These are phyloP conservation scores for Podila horticola DNA, from an alignment of 192 early-diverging fungal species.

Conservation along the genomic window DNA sequence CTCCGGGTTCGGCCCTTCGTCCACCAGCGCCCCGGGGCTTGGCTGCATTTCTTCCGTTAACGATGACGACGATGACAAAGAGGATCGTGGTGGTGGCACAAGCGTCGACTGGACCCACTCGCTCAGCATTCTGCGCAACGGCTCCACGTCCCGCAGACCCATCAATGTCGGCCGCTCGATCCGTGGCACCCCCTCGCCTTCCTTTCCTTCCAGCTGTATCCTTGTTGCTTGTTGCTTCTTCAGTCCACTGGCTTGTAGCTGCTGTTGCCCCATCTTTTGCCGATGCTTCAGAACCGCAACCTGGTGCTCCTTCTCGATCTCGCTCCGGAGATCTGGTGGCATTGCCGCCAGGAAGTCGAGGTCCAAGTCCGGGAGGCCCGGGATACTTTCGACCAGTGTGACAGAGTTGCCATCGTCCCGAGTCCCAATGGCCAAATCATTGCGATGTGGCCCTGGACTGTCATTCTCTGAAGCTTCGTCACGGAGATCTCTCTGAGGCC, in stretches of 20 bases:
- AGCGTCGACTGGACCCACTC: slow-evolving; percentile 40
- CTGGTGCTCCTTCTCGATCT: slow-evolving; percentile 15
- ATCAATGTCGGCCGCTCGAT: slow-evolving; percentile 28
- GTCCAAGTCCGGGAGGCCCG: slow-evolving; percentile 11
- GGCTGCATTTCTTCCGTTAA: background rate
- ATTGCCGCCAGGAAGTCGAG: slow-evolving; percentile 25
- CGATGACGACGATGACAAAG: too few species aligned
- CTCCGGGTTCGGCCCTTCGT: slow-evolving; percentile 45
- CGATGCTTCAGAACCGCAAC: slow-evolving; percentile 24
- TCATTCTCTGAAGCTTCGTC: slow-evolving; percentile 3
- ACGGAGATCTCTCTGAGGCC: slow-evolving; percentile 1
- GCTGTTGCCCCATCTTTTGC: background rate
- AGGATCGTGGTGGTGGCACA: background rate
- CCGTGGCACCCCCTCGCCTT: background rate
- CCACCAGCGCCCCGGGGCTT: slow-evolving; percentile 2
- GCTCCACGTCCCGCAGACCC: slow-evolving; percentile 16
- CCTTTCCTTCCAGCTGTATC: background rate
- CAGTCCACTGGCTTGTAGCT: background rate
- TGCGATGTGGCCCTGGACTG: background rate
- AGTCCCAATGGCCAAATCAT: background rate
- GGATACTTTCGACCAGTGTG: background rate
- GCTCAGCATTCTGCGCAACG: slow-evolving; percentile 17
- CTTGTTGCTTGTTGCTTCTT: background rate
- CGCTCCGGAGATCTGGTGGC: slow-evolving; percentile 36
- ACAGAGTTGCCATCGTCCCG: background rate